A percentile compares a stretch with the other conserved stretches of the same genome.
These are phyloP conservation scores for Sclerotinia trifoliorum DNA, from an alignment of 2,329 filamentous ascomycete genomes.

Conservation along the genomic window DNA sequence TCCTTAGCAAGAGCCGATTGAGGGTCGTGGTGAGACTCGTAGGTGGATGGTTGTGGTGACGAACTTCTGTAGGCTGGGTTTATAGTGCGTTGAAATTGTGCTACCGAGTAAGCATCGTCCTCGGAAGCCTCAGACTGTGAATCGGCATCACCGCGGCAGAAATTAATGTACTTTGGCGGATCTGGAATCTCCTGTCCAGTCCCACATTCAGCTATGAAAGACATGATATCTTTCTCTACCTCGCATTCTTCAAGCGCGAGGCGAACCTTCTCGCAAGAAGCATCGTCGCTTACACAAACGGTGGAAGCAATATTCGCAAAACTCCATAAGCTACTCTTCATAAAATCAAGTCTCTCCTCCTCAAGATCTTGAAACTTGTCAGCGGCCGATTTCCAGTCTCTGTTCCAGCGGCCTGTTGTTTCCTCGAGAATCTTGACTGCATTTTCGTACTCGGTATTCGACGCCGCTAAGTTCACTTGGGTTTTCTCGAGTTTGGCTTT, in stretches of 20 bases:
- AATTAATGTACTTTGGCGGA: slow-evolving; percentile 97
- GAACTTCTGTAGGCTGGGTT: slow-evolving; percentile 96
- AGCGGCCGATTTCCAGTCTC: slow-evolving; percentile 96
- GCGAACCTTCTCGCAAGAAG: slow-evolving; percentile 93
- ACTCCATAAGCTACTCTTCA: slow-evolving; percentile 95
- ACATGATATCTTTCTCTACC: slow-evolving; percentile 88
- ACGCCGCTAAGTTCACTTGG: slow-evolving; percentile 87
- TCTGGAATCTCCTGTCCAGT: slow-evolving; percentile 98
- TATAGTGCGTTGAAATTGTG: slow-evolving; percentile 91
- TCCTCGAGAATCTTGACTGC: slow-evolving; percentile 93
- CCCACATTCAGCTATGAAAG: slow-evolving; percentile 83
- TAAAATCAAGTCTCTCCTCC: slow-evolving; percentile 94
- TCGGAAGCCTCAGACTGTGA: slow-evolving; percentile 79
- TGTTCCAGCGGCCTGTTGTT: slow-evolving; percentile 92
- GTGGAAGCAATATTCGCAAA: slow-evolving; percentile 98
- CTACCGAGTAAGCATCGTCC: slow-evolving; percentile 88
- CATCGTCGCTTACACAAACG: slow-evolving; percentile 95
- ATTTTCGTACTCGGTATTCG: slow-evolving; percentile 89
- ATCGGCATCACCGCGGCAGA: slow-evolving; percentile 87
- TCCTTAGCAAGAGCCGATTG: slow-evolving; percentile 70
- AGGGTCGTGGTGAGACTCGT: slow-evolving; percentile 88
- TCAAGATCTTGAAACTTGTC: slow-evolving; percentile 99
- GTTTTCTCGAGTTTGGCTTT: slow-evolving; percentile 99
- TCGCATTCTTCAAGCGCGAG: slow-evolving; percentile 92
- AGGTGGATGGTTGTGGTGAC: slow-evolving; percentile 90